Percentiles rank a stretch among this genome's conserved stretches.
phyloP scores from a whole-genome alignment of 345 rosid species.

The Camelina neglecta region DNA sequence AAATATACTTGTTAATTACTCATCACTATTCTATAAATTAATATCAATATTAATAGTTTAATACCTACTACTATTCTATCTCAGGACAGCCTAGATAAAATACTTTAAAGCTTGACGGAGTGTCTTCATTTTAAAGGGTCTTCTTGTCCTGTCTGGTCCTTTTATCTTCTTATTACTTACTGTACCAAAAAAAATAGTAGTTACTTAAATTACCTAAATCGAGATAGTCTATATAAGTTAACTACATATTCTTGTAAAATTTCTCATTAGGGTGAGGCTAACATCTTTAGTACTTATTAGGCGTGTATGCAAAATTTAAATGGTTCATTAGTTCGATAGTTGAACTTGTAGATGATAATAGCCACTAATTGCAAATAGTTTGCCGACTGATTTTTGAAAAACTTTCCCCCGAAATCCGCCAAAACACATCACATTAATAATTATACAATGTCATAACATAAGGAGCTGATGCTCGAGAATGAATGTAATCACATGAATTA shows the following conservation, averaged over 20 bases:
- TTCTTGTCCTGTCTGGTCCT: slow-evolving; percentile 19
- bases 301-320: not conserved
- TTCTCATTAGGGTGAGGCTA: not conserved
- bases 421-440: too few species aligned
- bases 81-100: slow-evolving; percentile 15
- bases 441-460: too few species aligned
- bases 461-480: too few species aligned
- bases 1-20: not conserved
- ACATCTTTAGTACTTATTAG: not conserved
- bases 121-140: slow-evolving; percentile 24
- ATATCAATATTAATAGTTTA: not conserved
- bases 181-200: not conserved
- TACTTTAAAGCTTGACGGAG: not conserved
- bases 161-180: not conserved
- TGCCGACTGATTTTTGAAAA: too few species aligned
- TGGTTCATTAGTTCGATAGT: not conserved
- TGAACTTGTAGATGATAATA: too few species aligned
- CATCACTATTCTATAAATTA: slow-evolving; percentile 3
- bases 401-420: too few species aligned
- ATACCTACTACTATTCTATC: not conserved
- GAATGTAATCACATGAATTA: too few species aligned
- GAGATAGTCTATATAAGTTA: too few species aligned
- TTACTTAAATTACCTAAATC: not conserved
- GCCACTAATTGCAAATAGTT: too few species aligned
- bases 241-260: too few species aligned